A percentile compares a stretch with the other conserved stretches of the same genome.
Evolutionary conservation across 192 early-diverging fungal genomes (phyloP).

Genomic region (Geranomyces michiganensis): DNA sequence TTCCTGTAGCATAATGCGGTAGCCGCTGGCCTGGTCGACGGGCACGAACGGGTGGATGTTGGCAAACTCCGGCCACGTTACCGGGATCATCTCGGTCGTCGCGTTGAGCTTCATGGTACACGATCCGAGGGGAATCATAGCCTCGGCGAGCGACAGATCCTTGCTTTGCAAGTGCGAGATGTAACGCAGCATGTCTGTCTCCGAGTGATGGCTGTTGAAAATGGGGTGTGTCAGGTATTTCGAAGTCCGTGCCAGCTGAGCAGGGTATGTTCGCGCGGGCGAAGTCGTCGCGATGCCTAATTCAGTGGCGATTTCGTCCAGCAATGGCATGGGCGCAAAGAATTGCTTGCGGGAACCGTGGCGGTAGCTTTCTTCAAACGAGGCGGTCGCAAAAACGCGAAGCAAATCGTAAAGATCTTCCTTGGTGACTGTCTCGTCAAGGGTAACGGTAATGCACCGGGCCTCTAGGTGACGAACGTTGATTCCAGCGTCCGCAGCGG

Average conservation of each 20-base stretch:
- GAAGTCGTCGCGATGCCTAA: conserved; percentile 17
- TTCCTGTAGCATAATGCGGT: conserved; percentile 85
- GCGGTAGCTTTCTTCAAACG: conserved; percentile 51
- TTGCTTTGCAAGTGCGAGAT: conserved; percentile 93
- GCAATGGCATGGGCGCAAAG: conserved; percentile 40
- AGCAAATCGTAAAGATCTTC: conserved; percentile 81
- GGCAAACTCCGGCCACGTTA: conserved; percentile 97
- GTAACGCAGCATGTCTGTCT: conserved; percentile 99
- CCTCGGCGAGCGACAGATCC: conserved; percentile 96
- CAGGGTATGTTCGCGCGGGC: conserved; percentile 49
- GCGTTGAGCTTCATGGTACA: conserved; percentile 99
- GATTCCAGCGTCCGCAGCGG: conserved; percentile 76
- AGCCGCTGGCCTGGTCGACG: conserved; percentile 90
- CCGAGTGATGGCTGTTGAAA: conserved; percentile 95
- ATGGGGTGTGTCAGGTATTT: conserved; percentile 86
- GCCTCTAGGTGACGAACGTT: conserved; percentile 86
- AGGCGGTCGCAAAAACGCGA: conserved; percentile 74
- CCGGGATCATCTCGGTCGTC: conserved; percentile 99
- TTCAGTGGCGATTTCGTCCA: conserved; percentile 53
- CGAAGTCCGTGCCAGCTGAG: conserved; percentile 70
- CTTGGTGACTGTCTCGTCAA: conserved; percentile 91
- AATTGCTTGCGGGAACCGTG: conserved; percentile 40
- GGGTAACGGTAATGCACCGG: conserved; percentile 77
- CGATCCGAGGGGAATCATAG: conserved; percentile 98
- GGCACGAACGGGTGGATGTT: conserved; percentile 98